A percentile compares a stretch with the other conserved stretches of the same genome.
phyloP scores from a whole-genome alignment of 305 asterid species.

The Ruellia speciosa region DNA sequence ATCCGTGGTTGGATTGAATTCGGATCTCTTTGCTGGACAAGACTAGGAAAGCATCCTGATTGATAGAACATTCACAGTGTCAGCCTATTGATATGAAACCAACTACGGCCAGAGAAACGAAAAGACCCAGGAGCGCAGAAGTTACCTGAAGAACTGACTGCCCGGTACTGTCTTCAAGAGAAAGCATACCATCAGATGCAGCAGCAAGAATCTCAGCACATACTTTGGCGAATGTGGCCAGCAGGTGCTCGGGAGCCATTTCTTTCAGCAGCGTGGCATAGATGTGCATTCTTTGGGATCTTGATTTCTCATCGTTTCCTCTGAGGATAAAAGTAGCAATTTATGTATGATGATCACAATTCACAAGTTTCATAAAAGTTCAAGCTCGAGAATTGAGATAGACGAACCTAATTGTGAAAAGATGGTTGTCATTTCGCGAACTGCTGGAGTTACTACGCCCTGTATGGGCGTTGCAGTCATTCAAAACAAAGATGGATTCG shows the following conservation, averaged over 20 bases:
- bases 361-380: conserved; percentile 2
- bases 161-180: conserved; percentile 58
- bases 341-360: background rate
- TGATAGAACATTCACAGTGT: background rate
- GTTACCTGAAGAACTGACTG: conserved; percentile 79
- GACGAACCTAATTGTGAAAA: conserved; percentile 60
- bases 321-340: conserved; percentile 29
- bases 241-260: conserved; percentile 89
- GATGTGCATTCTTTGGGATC: conserved; percentile 81
- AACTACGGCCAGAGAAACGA: background rate
- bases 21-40: conserved; percentile 87
- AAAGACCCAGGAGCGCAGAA: background rate
- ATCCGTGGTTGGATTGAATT: conserved; percentile 49
- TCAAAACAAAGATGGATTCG: conserved; percentile 71
- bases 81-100: conserved; percentile 13
- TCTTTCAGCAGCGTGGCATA: conserved; percentile 78
- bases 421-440: conserved; percentile 48
- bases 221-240: conserved; percentile 89
- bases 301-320: conserved; percentile 71
- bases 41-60: conserved; percentile 75
- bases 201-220: conserved; percentile 93
- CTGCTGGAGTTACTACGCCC: conserved; percentile 63
- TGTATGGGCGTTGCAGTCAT: conserved; percentile 88
- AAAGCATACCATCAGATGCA: conserved; percentile 80
- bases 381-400: conserved; percentile 4